Base-by-base conservation (phyloP, 805 yeast genomes). In the Wickerhamiella spandovensis region DNA sequence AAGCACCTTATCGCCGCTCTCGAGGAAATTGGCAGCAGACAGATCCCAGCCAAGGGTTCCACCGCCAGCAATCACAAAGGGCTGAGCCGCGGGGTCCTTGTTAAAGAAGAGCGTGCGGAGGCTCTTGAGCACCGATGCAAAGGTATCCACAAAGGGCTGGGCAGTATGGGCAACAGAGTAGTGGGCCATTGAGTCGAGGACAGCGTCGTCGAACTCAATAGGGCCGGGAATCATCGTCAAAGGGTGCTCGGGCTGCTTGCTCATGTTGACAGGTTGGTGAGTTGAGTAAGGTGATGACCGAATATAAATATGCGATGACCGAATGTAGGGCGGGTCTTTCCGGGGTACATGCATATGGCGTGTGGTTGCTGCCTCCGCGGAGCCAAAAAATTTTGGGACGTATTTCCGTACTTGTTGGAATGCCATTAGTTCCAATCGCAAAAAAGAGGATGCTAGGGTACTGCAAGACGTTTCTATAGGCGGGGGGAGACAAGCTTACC, bases 1-100 rank as follows among this genome's bases (percentile, higher is more conserved):
- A 57, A 90, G 75, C 6, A 79, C 90, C 44, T 78, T 74, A 52
- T 88, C 95, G 50, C 79, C 81, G 17, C 69, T 61, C 54, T 67
- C 66, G 49, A 86, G 61, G 57, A 88, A 72, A 68, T 90, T 89
- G 32, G 95, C 75, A 23, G 82, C 95, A 42, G 78, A 81, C 54
- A 89, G 71, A 62, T 89, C 97, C 95, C 96, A 89, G 37, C 97
- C 97, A 42, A 89, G 73, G 20, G 97, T 87, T 51, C 97, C 97
- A 1, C 95, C 82, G 43, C 97, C 97, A 2, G 92, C 75, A 51
- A 90, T 63, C 15, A 90, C 84, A 53, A 84, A 73, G 7, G 89
- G 86, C 69, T 86, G 95, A 37, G 92, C 77, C n/a, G 67, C 63
- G 13, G 77, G 65, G 59, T 75, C 78, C 24, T 78, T 69, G 25